phyloP scores from a whole-genome alignment of 306 rosid species.

The Adenanthera pavonina region DNA sequence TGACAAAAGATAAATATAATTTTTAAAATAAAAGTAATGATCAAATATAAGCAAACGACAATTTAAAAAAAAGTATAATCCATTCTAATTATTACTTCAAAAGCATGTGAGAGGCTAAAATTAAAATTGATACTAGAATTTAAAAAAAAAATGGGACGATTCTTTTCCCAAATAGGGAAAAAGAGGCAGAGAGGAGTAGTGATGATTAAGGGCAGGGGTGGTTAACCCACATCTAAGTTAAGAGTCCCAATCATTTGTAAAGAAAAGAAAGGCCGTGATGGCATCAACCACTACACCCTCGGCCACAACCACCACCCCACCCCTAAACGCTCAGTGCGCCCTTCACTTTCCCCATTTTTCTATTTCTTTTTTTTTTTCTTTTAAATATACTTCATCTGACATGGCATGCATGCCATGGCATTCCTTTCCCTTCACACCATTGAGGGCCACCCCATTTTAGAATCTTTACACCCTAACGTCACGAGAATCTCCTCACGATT shows the following conservation, averaged over 20 bases:
- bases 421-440: background rate
- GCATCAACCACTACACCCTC: slow-evolving; percentile 45
- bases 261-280: slow-evolving; percentile 66
- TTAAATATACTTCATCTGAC: slow-evolving; percentile 34
- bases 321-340: slow-evolving; percentile 29
- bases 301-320: slow-evolving; percentile 45
- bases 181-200: slow-evolving; percentile 20
- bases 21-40: too few relatives aligned
- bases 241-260: slow-evolving; percentile 46
- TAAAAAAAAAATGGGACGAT: slow-evolving; percentile 19
- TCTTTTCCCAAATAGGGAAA: slow-evolving; percentile 53
- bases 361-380: slow-evolving; percentile 22
- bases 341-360: slow-evolving; percentile 42
- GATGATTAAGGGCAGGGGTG: slow-evolving; percentile 33
- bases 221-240: slow-evolving; percentile 40
- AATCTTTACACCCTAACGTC: slow-evolving; percentile 60
- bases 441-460: slow-evolving; percentile 7
- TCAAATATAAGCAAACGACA: too few relatives aligned
- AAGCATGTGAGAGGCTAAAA: background rate
- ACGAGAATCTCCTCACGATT: slow-evolving; percentile 64
- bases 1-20: too few relatives aligned
- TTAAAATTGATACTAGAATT: background rate
- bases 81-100: background rate
- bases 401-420: slow-evolving; percentile 65
- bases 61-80: too few relatives aligned